Evolutionary conservation across 2,329 filamentous ascomycete species (phyloP).

Genomic region (Diaporthe citri): DNA sequence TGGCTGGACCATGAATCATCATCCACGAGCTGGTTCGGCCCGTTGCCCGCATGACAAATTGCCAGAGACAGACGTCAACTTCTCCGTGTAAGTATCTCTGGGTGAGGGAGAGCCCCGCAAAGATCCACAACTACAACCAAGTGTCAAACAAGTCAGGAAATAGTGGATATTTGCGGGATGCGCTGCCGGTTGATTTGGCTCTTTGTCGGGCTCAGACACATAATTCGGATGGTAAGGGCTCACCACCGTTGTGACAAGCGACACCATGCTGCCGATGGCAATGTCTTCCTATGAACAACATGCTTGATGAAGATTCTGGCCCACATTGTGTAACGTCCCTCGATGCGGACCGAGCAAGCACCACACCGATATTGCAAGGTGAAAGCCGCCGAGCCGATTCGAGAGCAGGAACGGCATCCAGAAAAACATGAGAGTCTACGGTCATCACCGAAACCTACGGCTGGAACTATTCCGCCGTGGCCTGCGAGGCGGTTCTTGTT

Average conservation of each 20-base stretch:
- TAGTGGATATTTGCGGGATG: neutral
- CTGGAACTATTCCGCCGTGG: neutral
- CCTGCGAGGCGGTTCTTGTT: slow-evolving; percentile 8
- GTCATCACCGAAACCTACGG: neutral
- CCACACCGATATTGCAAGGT: neutral
- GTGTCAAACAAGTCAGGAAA: neutral
- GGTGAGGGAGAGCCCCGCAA: neutral
- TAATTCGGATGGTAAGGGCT: neutral
- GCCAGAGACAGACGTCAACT: neutral
- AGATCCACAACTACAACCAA: neutral
- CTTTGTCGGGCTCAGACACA: neutral
- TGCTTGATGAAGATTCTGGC: neutral
- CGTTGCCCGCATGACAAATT: slow-evolving; percentile 3
- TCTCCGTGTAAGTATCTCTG: neutral
- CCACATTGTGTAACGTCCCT: slow-evolving; percentile 14
- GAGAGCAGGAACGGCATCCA: neutral
- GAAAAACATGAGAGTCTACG: neutral
- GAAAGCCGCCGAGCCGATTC: neutral
- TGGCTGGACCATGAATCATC: slow-evolving; percentile 26
- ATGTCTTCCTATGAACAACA: slow-evolving; percentile 3
- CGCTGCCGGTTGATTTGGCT: neutral
- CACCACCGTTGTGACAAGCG: neutral
- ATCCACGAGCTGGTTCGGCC: neutral
- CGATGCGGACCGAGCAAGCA: neutral
- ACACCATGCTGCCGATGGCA: neutral